A percentile compares a stretch with the other conserved stretches of the same genome.
Evolutionary conservation across 2,329 filamentous ascomycete species (phyloP).

Genomic region (Calonectria honghensis): DNA sequence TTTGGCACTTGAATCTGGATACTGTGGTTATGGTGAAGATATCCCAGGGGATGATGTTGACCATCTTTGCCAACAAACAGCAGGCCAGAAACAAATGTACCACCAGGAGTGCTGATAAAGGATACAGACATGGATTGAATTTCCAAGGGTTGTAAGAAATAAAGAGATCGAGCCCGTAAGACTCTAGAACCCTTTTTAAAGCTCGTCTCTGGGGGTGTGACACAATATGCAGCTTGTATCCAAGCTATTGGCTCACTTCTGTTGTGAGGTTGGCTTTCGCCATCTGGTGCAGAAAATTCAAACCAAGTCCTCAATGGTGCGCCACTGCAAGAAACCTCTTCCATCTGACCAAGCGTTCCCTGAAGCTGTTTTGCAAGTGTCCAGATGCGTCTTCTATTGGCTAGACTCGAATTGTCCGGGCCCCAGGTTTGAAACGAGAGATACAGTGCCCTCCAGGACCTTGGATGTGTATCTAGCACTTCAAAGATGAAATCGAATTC

Average conservation of each 20-base stretch:
- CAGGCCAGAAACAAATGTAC: slow-evolving; percentile 39
- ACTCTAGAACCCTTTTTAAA: slow-evolving; percentile 32
- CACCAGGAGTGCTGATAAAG: slow-evolving; percentile 23
- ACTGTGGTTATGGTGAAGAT: slow-evolving; percentile 32
- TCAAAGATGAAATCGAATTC: slow-evolving; percentile 42
- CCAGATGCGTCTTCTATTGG: slow-evolving; percentile 42
- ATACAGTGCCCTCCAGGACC: slow-evolving; percentile 39
- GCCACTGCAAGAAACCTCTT: slow-evolving; percentile 38
- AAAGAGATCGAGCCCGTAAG: slow-evolving; percentile 26
- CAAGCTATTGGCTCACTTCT: background rate
- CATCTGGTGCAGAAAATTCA: background rate
- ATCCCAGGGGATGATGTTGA: slow-evolving; percentile 37
- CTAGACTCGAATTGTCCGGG: slow-evolving; percentile 17
- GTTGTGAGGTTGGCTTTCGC: background rate
- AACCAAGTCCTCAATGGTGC: slow-evolving; percentile 25
- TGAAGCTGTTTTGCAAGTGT: slow-evolving; percentile 18
- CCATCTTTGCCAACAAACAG: slow-evolving; percentile 22
- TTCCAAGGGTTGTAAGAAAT: slow-evolving; percentile 24
- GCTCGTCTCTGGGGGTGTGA: slow-evolving; percentile 1
- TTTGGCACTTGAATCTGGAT: slow-evolving; percentile 20
- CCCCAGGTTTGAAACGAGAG: slow-evolving; percentile 28
- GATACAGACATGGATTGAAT: slow-evolving; percentile 36
- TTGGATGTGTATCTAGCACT: slow-evolving; percentile 16
- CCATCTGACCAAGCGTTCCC: slow-evolving; percentile 30
- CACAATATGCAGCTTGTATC: slow-evolving; percentile 28